These are phyloP conservation scores for Polytrichum formosum DNA, from an alignment of 225 moss, liverwort and hornwort species.

Conservation along the genomic window DNA sequence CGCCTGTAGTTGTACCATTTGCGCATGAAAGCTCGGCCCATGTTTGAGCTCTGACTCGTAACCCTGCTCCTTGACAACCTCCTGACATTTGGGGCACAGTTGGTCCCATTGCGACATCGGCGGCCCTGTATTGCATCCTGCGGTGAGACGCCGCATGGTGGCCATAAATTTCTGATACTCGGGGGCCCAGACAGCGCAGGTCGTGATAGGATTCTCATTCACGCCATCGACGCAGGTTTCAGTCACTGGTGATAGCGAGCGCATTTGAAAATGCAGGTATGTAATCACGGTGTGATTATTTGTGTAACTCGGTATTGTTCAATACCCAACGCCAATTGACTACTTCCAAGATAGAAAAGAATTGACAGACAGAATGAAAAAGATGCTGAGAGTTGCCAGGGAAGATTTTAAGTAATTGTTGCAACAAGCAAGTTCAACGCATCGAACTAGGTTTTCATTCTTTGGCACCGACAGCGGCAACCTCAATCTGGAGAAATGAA, in stretches of 20 bases:
- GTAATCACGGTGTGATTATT: slow-evolving; percentile 9
- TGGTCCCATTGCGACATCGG: slow-evolving; percentile 53
- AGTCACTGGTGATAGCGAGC: slow-evolving; percentile 1
- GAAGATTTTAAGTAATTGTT: background rate
- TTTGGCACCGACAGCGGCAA: too few species aligned
- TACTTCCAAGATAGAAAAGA: background rate
- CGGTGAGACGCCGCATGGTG: slow-evolving; percentile 48
- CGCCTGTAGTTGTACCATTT: slow-evolving; percentile 39
- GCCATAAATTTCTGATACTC: slow-evolving; percentile 27
- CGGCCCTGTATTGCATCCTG: slow-evolving; percentile 40
- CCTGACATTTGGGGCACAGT: slow-evolving; percentile 51
- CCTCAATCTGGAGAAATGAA: too few species aligned
- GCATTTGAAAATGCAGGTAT: slow-evolving; percentile 16
- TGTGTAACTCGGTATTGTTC: background rate
- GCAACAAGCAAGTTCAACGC: background rate
- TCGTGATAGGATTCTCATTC: background rate
- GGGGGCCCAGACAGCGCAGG: background rate
- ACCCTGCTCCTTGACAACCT: slow-evolving; percentile 51
- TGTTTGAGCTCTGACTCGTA: slow-evolving; percentile 51
- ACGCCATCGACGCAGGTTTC: slow-evolving; percentile 1
- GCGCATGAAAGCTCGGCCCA: slow-evolving; percentile 57
- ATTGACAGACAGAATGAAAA: too few species aligned
- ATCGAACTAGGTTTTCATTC: background rate
- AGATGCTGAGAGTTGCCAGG: too few species aligned
- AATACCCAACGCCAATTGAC: background rate